These are phyloP conservation scores for Acorus calamus DNA, from an alignment of 106 monocot species.

Conservation along the genomic window DNA sequence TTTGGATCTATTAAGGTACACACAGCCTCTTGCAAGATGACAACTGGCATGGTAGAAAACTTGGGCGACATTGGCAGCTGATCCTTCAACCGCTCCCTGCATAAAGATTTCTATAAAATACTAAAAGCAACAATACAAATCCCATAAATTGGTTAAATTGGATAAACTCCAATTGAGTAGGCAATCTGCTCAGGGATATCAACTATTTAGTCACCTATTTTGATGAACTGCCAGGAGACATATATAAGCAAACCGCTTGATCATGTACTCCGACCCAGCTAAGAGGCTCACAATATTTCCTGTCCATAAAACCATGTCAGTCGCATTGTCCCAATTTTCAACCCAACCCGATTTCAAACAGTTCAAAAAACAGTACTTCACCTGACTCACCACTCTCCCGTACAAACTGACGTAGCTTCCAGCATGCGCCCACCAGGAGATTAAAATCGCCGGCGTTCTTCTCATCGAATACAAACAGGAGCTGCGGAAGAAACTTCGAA, in stretches of 20 bases:
- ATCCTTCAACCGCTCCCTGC: conserved; percentile 41
- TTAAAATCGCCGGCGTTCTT: conserved; percentile 44
- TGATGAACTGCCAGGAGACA: conserved; percentile 62
- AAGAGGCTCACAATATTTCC: conserved; percentile 37
- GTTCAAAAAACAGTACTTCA: neutral
- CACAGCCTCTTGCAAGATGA: conserved; percentile 54
- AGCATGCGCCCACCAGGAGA: conserved; percentile 46
- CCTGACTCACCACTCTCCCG: conserved; percentile 37
- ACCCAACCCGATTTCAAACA: conserved; percentile 4
- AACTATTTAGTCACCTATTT: conserved; percentile 35
- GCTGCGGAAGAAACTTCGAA: conserved; percentile 69
- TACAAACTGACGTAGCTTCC: conserved; percentile 48
- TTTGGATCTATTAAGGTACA: conserved; percentile 39
- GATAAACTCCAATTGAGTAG: no score
- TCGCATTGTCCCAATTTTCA: neutral
- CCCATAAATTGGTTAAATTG: no score
- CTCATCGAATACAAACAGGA: conserved; percentile 74
- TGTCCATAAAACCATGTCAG: conserved; percentile 1
- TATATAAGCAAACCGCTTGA: conserved; percentile 44
- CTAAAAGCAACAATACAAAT: neutral
- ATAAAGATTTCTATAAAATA: conserved; percentile 1
- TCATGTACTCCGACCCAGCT: conserved; percentile 40
- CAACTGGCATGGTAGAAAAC: conserved; percentile 25
- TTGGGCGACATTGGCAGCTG: conserved; percentile 45
- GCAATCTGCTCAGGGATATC: no score